Evolutionary conservation across 305 asterid species (phyloP).

Genomic region (Fraxinus nigra): DNA sequence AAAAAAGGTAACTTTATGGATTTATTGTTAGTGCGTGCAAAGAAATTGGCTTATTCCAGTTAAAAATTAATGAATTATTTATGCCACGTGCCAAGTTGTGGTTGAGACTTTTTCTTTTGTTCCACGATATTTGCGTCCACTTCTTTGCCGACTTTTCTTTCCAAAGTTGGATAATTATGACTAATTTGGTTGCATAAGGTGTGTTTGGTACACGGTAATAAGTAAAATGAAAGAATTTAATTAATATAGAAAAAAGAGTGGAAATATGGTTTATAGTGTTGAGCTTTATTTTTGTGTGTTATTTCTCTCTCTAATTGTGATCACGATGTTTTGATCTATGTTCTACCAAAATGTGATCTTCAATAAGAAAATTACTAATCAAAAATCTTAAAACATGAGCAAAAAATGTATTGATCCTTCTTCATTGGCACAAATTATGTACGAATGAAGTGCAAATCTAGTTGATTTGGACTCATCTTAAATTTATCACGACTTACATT

Average conservation of each 20-base stretch:
- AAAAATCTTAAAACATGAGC: too few relatives aligned
- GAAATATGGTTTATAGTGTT: not conserved
- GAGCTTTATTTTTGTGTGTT: not conserved
- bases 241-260: not conserved
- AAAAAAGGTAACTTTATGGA: constrained; percentile 22
- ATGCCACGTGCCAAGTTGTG: constrained; percentile 18
- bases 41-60: not conserved
- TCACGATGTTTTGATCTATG: too few relatives aligned
- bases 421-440: too few relatives aligned
- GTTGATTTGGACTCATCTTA: too few relatives aligned
- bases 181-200: not conserved
- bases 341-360: too few relatives aligned
- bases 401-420: too few relatives aligned
- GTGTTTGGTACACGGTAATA: not conserved
- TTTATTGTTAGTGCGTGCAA: constrained; percentile 15
- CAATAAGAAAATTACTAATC: too few relatives aligned
- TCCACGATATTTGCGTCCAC: not conserved
- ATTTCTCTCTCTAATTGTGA: too few relatives aligned
- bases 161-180: not conserved
- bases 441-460: too few relatives aligned
- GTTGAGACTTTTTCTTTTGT: not conserved
- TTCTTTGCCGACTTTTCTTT: not conserved
- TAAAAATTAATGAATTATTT: constrained; percentile 8
- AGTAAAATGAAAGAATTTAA: not conserved
- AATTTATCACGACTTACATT: too few relatives aligned